These are phyloP conservation scores for Xylariaceae sp. DNA, from an alignment of 2,329 filamentous ascomycete genomes.

Conservation along the genomic window DNA sequence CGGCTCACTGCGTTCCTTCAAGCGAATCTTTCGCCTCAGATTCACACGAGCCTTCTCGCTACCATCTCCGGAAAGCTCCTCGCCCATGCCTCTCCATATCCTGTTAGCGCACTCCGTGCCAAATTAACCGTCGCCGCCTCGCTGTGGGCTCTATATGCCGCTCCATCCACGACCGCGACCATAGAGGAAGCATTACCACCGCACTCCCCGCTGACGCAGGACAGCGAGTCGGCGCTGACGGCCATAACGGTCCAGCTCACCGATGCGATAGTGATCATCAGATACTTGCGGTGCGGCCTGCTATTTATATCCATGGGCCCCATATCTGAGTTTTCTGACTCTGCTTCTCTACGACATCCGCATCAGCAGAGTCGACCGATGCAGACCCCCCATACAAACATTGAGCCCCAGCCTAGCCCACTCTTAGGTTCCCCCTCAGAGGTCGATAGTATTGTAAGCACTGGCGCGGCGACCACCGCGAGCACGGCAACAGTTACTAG, in stretches of 20 bases:
- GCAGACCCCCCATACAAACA: constrained; percentile 21
- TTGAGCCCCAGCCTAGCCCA: constrained; percentile 32
- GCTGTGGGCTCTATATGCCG: constrained; percentile 55
- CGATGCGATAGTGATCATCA: constrained; percentile 56
- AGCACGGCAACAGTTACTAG: constrained; percentile 37
- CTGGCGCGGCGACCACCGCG: constrained; percentile 43
- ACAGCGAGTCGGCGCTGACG: constrained; percentile 26
- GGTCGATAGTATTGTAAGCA: constrained; percentile 45
- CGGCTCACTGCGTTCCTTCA: constrained; percentile 59
- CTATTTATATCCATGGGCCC: constrained; percentile 58
- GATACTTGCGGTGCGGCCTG: constrained; percentile 54
- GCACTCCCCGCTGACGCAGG: constrained; percentile 8
- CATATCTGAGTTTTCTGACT: constrained; percentile 15
- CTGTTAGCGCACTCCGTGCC: constrained; percentile 55
- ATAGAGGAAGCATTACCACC: constrained; percentile 41
- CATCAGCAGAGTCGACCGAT: constrained; percentile 25
- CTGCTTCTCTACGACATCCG: constrained; percentile 18
- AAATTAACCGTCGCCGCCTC: constrained; percentile 62
- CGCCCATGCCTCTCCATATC: constrained; percentile 54
- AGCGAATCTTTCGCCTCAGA: constrained; percentile 52
- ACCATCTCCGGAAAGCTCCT: constrained; percentile 60
- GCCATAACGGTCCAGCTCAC: constrained; percentile 57
- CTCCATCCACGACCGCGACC: constrained; percentile 37
- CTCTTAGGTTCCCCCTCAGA: constrained; percentile 40
- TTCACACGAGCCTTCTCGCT: constrained; percentile 58